Evolutionary conservation across 257 asterid species (phyloP).

Genomic region (Solanum ahanhuiri): DNA sequence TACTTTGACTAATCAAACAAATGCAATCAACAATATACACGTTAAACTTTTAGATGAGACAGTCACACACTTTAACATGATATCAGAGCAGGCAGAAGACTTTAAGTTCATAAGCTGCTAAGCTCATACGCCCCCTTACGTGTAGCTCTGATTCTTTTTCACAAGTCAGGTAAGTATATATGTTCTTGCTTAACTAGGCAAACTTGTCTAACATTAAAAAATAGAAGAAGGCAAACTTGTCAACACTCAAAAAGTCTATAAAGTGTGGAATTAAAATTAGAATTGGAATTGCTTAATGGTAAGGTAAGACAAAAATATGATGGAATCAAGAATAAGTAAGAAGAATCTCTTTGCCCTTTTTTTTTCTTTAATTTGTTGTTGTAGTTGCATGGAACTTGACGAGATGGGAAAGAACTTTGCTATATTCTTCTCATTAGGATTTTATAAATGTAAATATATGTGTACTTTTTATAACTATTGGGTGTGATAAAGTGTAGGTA

Average conservation of each 20-base stretch:
- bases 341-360: background rate
- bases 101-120: too few species aligned
- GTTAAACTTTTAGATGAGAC: too few species aligned
- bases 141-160: too few species aligned
- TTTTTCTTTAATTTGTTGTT: background rate
- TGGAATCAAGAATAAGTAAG: background rate
- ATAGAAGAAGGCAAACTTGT: background rate
- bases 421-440: slow-evolving; percentile 20
- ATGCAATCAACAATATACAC: too few species aligned
- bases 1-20: background rate
- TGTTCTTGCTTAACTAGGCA: background rate
- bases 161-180: background rate
- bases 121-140: too few species aligned
- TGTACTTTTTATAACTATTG: background rate
- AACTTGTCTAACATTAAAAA: background rate
- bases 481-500: background rate
- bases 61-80: background rate
- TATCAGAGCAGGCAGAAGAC: background rate
- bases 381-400: background rate
- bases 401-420: slow-evolving; percentile 2
- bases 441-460: background rate
- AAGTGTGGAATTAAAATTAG: background rate
- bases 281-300: slow-evolving; percentile 7
- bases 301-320: slow-evolving; percentile 31
- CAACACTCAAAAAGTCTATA: background rate